These are phyloP conservation scores for Talaromyces sp. DNA, from an alignment of 2,329 filamentous ascomycete genomes.

Conservation along the genomic window DNA sequence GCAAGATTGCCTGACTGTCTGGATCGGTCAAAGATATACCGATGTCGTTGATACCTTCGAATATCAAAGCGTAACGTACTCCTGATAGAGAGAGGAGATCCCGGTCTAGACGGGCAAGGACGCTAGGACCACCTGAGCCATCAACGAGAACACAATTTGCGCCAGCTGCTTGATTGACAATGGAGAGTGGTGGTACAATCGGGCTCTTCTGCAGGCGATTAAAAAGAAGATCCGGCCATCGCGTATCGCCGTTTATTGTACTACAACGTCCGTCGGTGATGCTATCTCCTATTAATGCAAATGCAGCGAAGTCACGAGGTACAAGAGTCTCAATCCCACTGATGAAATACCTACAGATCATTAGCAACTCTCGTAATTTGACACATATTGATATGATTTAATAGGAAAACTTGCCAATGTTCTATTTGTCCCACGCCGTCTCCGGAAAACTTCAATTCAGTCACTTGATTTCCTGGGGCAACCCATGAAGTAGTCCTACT, in stretches of 20 bases:
- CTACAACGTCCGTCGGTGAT: constrained; percentile 64
- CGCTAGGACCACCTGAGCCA: constrained; percentile 58
- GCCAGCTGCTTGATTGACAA: constrained; percentile 65
- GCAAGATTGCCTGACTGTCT: constrained; percentile 47
- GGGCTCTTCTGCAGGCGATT: constrained; percentile 49
- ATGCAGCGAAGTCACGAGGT: constrained; percentile 41
- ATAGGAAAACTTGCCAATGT: constrained; percentile 40
- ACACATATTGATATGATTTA: too few species aligned
- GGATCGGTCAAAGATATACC: constrained; percentile 49
- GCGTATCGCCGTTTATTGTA: constrained; percentile 53
- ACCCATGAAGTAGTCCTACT: constrained; percentile 62
- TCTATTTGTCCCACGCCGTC: constrained; percentile 35
- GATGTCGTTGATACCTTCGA: constrained; percentile 69
- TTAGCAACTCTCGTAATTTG: constrained; percentile 5
- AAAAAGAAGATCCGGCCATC: constrained; percentile 58
- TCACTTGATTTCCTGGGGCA: constrained; percentile 56
- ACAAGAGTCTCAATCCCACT: constrained; percentile 56
- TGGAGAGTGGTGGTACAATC: constrained; percentile 49
- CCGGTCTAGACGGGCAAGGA: constrained; percentile 59
- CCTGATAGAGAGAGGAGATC: constrained; percentile 60
- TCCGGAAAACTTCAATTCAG: constrained; percentile 46
- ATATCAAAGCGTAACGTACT: constrained; percentile 61
- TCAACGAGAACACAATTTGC: constrained; percentile 64
- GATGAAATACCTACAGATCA: constrained; percentile 56
- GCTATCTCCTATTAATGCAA: constrained; percentile 61